phyloP scores from a whole-genome alignment of 768 basidiomycete species.

The Tylopilus vinaceipallidus region DNA sequence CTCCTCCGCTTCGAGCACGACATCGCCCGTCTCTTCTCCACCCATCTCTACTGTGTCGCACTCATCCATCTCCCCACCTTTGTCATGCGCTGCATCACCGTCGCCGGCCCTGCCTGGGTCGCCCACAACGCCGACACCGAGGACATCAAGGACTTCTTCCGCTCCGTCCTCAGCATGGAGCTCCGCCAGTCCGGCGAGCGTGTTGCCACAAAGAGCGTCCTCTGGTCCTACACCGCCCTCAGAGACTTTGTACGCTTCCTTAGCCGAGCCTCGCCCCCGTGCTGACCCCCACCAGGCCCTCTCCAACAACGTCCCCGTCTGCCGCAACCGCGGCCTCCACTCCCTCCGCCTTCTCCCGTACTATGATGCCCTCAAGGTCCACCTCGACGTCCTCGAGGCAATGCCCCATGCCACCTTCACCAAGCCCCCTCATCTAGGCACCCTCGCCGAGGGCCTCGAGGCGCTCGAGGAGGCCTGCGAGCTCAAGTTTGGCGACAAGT shows the following conservation, averaged over 20 bases:
- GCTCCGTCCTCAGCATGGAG: constrained; percentile 70
- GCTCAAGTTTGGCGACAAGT: constrained; percentile 47
- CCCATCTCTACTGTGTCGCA: constrained; percentile 61
- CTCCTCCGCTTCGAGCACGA: constrained; percentile 72
- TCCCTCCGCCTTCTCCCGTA: constrained; percentile 63
- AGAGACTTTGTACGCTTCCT: constrained; percentile 64
- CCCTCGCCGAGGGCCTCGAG: constrained; percentile 55
- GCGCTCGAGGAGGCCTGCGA: constrained; percentile 67
- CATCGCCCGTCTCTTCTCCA: constrained; percentile 72
- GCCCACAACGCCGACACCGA: constrained; percentile 65
- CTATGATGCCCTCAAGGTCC: constrained; percentile 55
- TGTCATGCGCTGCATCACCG: constrained; percentile 59
- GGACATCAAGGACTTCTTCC: constrained; percentile 73
- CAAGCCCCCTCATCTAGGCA: constrained; percentile 65
- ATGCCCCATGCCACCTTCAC: constrained; percentile 55
- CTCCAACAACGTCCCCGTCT: constrained; percentile 67
- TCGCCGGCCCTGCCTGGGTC: constrained; percentile 66
- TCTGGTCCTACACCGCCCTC: constrained; percentile 78
- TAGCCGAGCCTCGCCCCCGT: no score
- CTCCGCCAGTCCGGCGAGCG: constrained; percentile 75
- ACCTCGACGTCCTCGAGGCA: constrained; percentile 60
- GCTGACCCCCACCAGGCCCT: constrained; percentile 45
- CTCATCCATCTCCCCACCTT: constrained; percentile 67
- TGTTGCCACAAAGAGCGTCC: constrained; percentile 74
- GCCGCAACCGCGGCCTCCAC: constrained; percentile 62